A percentile compares a stretch with the other conserved stretches of the same genome.
These are phyloP conservation scores for Delphinella strobiligena DNA, from an alignment of 2,329 filamentous ascomycete genomes.

Conservation along the genomic window DNA sequence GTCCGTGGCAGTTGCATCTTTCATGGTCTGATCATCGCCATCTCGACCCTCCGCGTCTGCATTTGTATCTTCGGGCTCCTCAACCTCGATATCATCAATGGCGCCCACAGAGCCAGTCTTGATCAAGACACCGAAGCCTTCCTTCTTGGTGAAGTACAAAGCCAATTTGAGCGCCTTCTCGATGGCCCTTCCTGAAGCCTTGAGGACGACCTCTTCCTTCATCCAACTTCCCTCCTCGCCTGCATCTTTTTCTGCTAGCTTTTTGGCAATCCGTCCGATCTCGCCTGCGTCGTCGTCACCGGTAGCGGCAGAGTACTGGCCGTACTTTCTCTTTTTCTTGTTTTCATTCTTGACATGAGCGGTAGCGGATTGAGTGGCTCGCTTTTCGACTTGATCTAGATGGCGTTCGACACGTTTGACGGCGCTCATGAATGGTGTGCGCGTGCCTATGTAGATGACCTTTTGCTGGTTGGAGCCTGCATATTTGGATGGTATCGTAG, in stretches of 20 bases:
- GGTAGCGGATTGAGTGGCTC: slow-evolving; percentile 30
- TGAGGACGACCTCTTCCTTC: slow-evolving; percentile 44
- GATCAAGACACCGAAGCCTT: slow-evolving; percentile 46
- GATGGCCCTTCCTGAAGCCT: slow-evolving; percentile 57
- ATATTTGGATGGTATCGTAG: slow-evolving; percentile 42
- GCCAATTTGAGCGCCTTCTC: slow-evolving; percentile 51
- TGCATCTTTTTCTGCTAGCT: no score
- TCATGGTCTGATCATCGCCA: slow-evolving; percentile 9
- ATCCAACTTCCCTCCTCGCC: slow-evolving; percentile 23
- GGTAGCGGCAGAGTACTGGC: neutral
- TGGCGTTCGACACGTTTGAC: slow-evolving; percentile 54
- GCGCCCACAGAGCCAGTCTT: slow-evolving; percentile 52
- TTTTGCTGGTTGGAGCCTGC: slow-evolving; percentile 37
- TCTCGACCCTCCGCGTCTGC: no score
- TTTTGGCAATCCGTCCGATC: slow-evolving; percentile 10
- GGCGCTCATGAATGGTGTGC: slow-evolving; percentile 55
- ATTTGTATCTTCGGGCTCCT: slow-evolving; percentile 8
- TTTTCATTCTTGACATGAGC: slow-evolving; percentile 17
- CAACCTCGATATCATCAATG: slow-evolving; percentile 51
- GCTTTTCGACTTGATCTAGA: slow-evolving; percentile 44
- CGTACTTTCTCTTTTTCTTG: slow-evolving; percentile 10
- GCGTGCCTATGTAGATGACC: slow-evolving; percentile 53
- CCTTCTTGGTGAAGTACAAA: slow-evolving; percentile 51
- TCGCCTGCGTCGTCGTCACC: slow-evolving; percentile 7
- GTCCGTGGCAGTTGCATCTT: slow-evolving; percentile 5